phyloP scores from a whole-genome alignment of 2,329 filamentous ascomycete genomes.

The Hymenoscyphus infarciens region DNA sequence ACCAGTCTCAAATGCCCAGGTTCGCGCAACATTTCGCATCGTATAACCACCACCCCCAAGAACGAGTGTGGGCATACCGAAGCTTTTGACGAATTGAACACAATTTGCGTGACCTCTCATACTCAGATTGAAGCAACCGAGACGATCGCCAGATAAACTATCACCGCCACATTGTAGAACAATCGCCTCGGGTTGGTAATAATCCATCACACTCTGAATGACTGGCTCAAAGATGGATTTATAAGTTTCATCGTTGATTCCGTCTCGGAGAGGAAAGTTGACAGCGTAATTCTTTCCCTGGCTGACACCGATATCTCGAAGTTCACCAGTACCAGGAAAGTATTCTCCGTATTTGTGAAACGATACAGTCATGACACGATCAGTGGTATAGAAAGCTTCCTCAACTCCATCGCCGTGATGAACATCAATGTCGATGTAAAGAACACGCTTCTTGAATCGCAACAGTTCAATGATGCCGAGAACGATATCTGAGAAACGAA shows the following conservation, averaged over 20 bases:
- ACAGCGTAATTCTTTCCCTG: conserved; percentile 85
- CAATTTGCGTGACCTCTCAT: conserved; percentile 95
- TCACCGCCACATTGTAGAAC: conserved; percentile 96
- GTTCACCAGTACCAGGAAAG: conserved; percentile 87
- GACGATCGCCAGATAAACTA: conserved; percentile 85
- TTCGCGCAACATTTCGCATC: conserved; percentile 92
- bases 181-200: conserved; percentile 85
- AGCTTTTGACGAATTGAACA: conserved; percentile 85
- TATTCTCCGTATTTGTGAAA: conserved; percentile 98
- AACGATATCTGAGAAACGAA: conserved; percentile 74
- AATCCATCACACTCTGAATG: conserved; percentile 79
- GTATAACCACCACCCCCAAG: conserved; percentile 96
- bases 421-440: conserved; percentile 96
- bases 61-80: conserved; percentile 81
- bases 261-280: conserved; percentile 88
- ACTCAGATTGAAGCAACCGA: conserved; percentile 96
- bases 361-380: conserved; percentile 87
- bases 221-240: conserved; percentile 89
- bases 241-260: conserved; percentile 87
- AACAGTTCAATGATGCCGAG: conserved; percentile 91
- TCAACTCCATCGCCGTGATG: conserved; percentile 93
- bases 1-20: conserved; percentile 96
- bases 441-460: conserved; percentile 86
- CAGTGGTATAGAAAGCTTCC: conserved; percentile 88
- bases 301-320: conserved; percentile 82